Percentiles rank a stretch among this genome's conserved stretches.
These are phyloP conservation scores for Hyphopichia burtonii DNA, from an alignment of 1,139 yeast genomes.

Conservation along the genomic window DNA sequence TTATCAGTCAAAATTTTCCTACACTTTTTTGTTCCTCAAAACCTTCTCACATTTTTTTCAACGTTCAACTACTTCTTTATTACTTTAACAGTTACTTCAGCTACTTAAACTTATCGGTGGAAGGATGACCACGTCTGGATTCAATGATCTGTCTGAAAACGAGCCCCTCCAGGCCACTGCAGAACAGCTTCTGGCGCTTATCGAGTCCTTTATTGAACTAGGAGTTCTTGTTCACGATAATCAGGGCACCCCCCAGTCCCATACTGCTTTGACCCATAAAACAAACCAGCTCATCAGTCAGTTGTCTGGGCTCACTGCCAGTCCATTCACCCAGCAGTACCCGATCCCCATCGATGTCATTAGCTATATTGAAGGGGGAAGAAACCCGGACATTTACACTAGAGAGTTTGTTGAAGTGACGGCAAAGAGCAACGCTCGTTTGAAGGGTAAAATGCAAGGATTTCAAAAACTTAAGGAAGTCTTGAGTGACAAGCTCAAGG, in stretches of 20 bases:
- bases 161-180: constrained; percentile 51
- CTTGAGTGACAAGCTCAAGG: constrained; percentile 64
- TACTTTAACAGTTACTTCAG: neutral
- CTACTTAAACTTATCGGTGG: too few species aligned
- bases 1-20: constrained; percentile 1
- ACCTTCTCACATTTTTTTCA: neutral
- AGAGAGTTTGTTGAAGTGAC: constrained; percentile 94
- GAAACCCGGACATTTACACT: constrained; percentile 96
- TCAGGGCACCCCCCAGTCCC: constrained; percentile 69
- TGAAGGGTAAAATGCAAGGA: constrained; percentile 78
- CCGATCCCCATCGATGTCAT: constrained; percentile 77
- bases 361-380: constrained; percentile 87
- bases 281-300: constrained; percentile 42
- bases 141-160: constrained; percentile 26
- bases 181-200: constrained; percentile 62
- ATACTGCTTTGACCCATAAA: constrained; percentile 42
- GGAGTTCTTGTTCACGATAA: constrained; percentile 93
- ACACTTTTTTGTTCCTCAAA: neutral
- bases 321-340: constrained; percentile 32
- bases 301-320: constrained; percentile 34
- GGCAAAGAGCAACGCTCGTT: constrained; percentile 80
- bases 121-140: constrained; percentile 38
- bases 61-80: neutral
- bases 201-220: constrained; percentile 84
- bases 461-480: constrained; percentile 58